Evolutionary conservation across 306 rosid genomes (phyloP).

Genomic region (Cyamopsis tetragonoloba): DNA sequence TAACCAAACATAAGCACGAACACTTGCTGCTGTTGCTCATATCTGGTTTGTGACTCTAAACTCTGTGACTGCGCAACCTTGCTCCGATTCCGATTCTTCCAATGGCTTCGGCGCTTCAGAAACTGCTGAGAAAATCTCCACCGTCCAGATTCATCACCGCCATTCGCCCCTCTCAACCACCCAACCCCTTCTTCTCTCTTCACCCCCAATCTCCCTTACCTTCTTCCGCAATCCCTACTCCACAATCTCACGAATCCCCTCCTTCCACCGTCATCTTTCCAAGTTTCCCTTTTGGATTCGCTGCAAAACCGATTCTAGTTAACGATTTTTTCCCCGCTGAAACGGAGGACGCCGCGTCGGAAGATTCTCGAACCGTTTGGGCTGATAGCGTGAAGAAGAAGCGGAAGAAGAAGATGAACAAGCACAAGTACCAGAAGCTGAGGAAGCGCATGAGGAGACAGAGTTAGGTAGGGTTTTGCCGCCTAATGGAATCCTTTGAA

Average conservation of each 20-base stretch:
- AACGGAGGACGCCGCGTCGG: slow-evolving; percentile 28
- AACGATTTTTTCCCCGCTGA: slow-evolving; percentile 27
- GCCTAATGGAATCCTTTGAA: neutral
- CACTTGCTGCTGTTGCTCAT: neutral
- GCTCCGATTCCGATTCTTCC: slow-evolving; percentile 15
- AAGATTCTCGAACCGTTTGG: slow-evolving; percentile 53
- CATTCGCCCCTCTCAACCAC: slow-evolving; percentile 8
- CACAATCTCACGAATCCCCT: neutral
- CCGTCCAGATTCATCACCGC: slow-evolving; percentile 34
- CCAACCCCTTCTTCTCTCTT: slow-evolving; percentile 13
- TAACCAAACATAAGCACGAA: neutral
- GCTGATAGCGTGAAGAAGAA: slow-evolving; percentile 90
- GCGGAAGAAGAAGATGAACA: slow-evolving; percentile 81
- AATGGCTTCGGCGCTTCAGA: slow-evolving; percentile 69
- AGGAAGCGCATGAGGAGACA: slow-evolving; percentile 67
- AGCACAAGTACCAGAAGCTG: slow-evolving; percentile 71
- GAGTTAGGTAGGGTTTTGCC: slow-evolving; percentile 48
- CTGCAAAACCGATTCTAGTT: slow-evolving; percentile 31
- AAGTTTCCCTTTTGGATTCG: slow-evolving; percentile 52
- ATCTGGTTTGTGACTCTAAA: neutral
- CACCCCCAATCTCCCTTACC: slow-evolving; percentile 4
- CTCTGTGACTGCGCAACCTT: neutral
- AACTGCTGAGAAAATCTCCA: slow-evolving; percentile 40
- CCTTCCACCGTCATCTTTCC: slow-evolving; percentile 45
- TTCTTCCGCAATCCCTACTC: neutral